Percentiles rank a stretch among this genome's conserved stretches.
phyloP scores from a whole-genome alignment of 2,329 filamentous ascomycete genomes.

The Epichloe gansuensis region DNA sequence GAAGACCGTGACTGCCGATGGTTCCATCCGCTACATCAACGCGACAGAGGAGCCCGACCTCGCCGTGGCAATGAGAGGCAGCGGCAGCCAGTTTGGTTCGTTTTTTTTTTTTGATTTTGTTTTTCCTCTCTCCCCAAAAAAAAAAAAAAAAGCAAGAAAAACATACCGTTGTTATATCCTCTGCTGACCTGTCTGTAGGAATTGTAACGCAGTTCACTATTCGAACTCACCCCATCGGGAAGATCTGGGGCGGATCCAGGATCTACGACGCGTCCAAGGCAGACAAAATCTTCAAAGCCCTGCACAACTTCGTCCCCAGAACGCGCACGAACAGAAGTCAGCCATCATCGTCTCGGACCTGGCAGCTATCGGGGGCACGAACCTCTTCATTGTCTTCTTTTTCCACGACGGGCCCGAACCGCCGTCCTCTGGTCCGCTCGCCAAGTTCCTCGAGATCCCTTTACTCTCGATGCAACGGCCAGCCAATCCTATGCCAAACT shows the following conservation, averaged over 20 bases:
- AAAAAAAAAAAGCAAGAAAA: too few relatives aligned
- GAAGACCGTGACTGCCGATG: slow-evolving; percentile 15
- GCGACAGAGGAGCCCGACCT: slow-evolving; percentile 14
- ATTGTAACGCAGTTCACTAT: not conserved
- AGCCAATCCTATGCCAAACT: slow-evolving; percentile 21
- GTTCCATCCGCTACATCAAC: slow-evolving; percentile 14
- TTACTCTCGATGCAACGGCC: slow-evolving; percentile 12
- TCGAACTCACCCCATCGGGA: not conserved
- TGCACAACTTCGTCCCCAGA: slow-evolving; percentile 20
- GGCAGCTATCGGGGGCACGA: slow-evolving; percentile 7
- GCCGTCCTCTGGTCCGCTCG: slow-evolving; percentile 19
- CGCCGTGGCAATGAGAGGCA: slow-evolving; percentile 16
- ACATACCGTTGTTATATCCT: too few relatives aligned
- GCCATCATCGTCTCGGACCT: slow-evolving; percentile 18
- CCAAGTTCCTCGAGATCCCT: slow-evolving; percentile 19
- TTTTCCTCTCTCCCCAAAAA: too few relatives aligned
- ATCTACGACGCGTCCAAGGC: slow-evolving; percentile 18
- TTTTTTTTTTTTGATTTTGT: not conserved
- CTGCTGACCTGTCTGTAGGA: not conserved
- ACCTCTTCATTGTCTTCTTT: slow-evolving; percentile 18
- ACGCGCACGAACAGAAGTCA: slow-evolving; percentile 15
- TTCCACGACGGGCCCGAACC: slow-evolving; percentile 21
- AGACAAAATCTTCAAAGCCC: slow-evolving; percentile 18
- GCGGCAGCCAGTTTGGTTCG: slow-evolving; percentile 18
- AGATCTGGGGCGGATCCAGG: slow-evolving; percentile 8